These are phyloP conservation scores for Candida dajiaensis DNA, from an alignment of 805 yeast species.

Conservation along the genomic window DNA sequence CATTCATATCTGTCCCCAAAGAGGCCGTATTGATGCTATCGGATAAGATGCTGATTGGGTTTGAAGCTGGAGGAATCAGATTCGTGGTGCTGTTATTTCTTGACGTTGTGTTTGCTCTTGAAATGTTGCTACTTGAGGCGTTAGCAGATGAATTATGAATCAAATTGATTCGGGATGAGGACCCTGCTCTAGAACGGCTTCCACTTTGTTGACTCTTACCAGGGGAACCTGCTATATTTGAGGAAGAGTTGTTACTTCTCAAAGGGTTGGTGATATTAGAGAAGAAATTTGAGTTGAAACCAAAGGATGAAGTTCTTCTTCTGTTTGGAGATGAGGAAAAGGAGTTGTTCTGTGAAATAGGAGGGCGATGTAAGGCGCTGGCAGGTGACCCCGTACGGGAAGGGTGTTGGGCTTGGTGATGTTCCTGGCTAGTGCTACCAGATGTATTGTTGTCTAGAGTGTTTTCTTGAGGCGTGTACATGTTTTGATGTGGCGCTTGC, in stretches of 20 bases:
- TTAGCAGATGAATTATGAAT: conserved; percentile 6
- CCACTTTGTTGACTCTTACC: conserved; percentile 1
- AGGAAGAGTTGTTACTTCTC: conserved; percentile 20
- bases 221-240: conserved; percentile 8
- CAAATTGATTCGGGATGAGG: conserved; percentile 19
- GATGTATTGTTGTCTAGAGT: neutral
- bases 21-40: neutral
- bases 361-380: conserved; percentile 3
- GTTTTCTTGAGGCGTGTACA: neutral
- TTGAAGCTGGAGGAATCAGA: conserved; percentile 4
- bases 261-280: conserved; percentile 21
- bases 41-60: neutral
- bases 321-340: conserved; percentile 11
- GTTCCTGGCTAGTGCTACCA: neutral
- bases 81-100: conserved; percentile 4
- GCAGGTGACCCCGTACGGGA: neutral
- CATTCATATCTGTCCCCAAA: conserved; percentile 10
- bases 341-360: conserved; percentile 2
- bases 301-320: conserved; percentile 24
- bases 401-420: neutral
- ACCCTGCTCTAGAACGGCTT: conserved; percentile 22
- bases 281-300: conserved; percentile 22
- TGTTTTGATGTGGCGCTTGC: neutral
- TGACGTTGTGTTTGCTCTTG: conserved; percentile 1
- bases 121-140: conserved; percentile 8